These are phyloP conservation scores for Astrothelium subdiscretum DNA, from an alignment of 495 filamentous ascomycete species.

Conservation along the genomic window DNA sequence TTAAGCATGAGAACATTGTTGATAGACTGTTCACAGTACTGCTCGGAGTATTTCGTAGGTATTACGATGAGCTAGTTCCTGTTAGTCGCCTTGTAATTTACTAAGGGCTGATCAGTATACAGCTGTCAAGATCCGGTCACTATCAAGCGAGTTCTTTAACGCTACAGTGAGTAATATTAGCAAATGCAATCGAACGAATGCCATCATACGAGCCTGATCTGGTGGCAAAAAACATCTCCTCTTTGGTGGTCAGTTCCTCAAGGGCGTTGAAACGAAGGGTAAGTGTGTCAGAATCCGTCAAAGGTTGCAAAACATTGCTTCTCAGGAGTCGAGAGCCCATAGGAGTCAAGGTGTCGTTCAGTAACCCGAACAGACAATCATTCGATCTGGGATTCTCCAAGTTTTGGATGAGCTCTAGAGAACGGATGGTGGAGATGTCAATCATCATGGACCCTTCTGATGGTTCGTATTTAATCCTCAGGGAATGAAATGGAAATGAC, in stretches of 20 bases:
- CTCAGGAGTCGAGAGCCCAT: slow-evolving; percentile 77
- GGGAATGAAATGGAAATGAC: slow-evolving; percentile 61
- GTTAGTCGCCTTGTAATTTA: slow-evolving; percentile 16
- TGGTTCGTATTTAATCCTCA: slow-evolving; percentile 78
- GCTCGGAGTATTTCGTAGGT: slow-evolving; percentile 51
- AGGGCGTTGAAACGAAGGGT: slow-evolving; percentile 67
- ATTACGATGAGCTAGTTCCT: slow-evolving; percentile 49
- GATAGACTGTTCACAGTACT: slow-evolving; percentile 63
- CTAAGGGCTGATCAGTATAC: slow-evolving; percentile 14
- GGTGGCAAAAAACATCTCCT: slow-evolving; percentile 76
- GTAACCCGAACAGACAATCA: slow-evolving; percentile 66
- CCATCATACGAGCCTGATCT: slow-evolving; percentile 41
- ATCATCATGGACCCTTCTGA: slow-evolving; percentile 92
- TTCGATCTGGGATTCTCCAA: slow-evolving; percentile 61
- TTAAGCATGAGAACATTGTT: slow-evolving; percentile 86
- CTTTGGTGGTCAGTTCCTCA: slow-evolving; percentile 69
- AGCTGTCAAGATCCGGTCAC: slow-evolving; percentile 52
- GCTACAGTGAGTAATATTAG: slow-evolving; percentile 31
- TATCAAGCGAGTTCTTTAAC: slow-evolving; percentile 62
- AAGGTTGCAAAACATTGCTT: slow-evolving; percentile 81
- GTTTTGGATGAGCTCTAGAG: slow-evolving; percentile 85
- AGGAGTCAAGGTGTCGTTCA: slow-evolving; percentile 76
- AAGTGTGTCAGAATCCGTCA: slow-evolving; percentile 53
- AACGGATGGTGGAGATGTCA: slow-evolving; percentile 71
- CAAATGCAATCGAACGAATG: not conserved